Evolutionary conservation across 345 rosid genomes (phyloP).

Genomic region (Draba incana): DNA sequence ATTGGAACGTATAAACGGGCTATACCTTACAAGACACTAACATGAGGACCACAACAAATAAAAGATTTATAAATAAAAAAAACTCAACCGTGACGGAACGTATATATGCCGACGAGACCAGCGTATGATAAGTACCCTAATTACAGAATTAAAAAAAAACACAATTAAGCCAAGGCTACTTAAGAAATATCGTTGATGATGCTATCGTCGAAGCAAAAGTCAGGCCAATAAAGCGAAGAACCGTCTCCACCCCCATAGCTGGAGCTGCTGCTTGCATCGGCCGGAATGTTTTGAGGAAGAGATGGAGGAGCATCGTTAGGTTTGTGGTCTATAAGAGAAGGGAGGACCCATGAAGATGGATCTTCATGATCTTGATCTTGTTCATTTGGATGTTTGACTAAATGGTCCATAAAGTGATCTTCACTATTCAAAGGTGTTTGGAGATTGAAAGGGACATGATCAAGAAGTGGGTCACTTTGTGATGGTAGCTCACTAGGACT

Average conservation of each 20-base stretch:
- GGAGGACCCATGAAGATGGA: constrained; percentile 41
- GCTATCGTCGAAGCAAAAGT: constrained; percentile 44
- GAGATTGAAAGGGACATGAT: constrained; percentile 44
- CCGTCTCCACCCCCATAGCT: constrained; percentile 39
- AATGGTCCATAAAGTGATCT: constrained; percentile 28
- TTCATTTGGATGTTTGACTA: constrained; percentile 37
- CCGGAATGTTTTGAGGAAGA: constrained; percentile 29
- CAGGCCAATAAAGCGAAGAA: constrained; percentile 41
- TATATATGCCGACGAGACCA: constrained; percentile 12
- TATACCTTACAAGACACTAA: constrained; percentile 19
- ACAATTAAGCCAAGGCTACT: constrained; percentile 1
- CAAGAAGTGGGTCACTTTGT: constrained; percentile 43
- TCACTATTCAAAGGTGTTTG: constrained; percentile 44
- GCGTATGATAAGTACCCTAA: constrained; percentile 18
- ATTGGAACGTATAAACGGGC: constrained; percentile 2
- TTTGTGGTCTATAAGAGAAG: constrained; percentile 40
- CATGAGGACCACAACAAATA: constrained; percentile 25
- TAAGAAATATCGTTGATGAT: constrained; percentile 40
- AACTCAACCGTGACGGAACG: constrained; percentile 16
- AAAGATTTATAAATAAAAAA: background rate
- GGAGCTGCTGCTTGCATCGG: constrained; percentile 41
- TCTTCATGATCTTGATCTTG: constrained; percentile 25
- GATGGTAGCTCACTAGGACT: constrained; percentile 36
- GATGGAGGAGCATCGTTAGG: constrained; percentile 16
- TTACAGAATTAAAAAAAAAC: background rate